Evolutionary conservation across 1,284 basidiomycete genomes (phyloP).

Genomic region (Cutaneotrichosporon spelunceum): DNA sequence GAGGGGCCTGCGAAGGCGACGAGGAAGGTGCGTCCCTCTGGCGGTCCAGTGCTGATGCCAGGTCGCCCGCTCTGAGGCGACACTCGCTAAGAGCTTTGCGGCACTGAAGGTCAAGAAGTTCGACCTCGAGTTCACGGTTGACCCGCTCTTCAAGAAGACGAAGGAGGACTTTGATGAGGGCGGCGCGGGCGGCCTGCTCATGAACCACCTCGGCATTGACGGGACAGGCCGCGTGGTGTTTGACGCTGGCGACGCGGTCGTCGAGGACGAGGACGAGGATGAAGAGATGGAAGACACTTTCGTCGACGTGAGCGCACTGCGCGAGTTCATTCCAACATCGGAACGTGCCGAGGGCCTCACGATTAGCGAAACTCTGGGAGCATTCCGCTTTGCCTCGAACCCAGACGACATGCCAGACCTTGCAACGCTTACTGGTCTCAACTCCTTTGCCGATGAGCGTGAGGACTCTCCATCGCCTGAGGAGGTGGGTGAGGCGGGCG

Average conservation of each 20-base stretch:
- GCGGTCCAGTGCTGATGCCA: constrained; percentile 41
- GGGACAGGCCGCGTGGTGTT: constrained; percentile 87
- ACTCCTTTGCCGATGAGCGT: constrained; percentile 27
- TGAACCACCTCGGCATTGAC: constrained; percentile 88
- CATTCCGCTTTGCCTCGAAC: constrained; percentile 74
- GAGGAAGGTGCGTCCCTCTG: constrained; percentile 35
- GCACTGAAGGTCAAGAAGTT: constrained; percentile 88
- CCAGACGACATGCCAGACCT: constrained; percentile 53
- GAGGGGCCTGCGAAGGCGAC: constrained; percentile 36
- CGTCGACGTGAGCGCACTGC: constrained; percentile 59
- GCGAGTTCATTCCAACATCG: constrained; percentile 70
- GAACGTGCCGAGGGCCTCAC: constrained; percentile 62
- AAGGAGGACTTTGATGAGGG: constrained; percentile 98
- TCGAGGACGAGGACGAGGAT: constrained; percentile 67
- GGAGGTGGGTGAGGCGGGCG: constrained; percentile 18
- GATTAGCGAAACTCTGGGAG: constrained; percentile 73
- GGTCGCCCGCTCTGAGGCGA: constrained; percentile 67
- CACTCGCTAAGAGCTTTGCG: constrained; percentile 75
- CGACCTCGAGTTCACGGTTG: constrained; percentile 91
- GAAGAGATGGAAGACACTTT: constrained; percentile 50
- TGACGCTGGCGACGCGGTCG: constrained; percentile 85
- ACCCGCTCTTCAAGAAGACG: constrained; percentile 96
- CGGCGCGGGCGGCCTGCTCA: constrained; percentile 86
- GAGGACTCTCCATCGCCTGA: background rate
- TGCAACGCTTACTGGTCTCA: constrained; percentile 41